These are phyloP conservation scores for Macrocybe gigantea DNA, from an alignment of 768 basidiomycete species.

Conservation along the genomic window DNA sequence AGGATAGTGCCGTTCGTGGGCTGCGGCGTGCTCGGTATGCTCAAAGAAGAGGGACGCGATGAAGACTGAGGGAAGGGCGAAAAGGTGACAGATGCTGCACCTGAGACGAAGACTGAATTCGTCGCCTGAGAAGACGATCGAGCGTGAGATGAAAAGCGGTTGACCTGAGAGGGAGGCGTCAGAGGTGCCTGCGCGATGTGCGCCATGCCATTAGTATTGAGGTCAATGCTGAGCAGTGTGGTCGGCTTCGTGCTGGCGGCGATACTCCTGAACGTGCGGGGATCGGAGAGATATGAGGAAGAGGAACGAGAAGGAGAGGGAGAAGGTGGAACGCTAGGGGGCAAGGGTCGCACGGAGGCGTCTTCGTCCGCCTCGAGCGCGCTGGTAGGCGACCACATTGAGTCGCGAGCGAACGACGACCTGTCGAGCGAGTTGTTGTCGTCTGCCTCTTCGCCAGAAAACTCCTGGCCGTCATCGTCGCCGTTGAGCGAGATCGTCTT, in stretches of 20 bases:
- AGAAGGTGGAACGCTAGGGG: constrained; percentile 83
- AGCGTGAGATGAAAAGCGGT: constrained; percentile 53
- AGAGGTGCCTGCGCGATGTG: constrained; percentile 85
- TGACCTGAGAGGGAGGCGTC: constrained; percentile 47
- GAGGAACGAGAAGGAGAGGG: constrained; percentile 83
- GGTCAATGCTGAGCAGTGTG: constrained; percentile 85
- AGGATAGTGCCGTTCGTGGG: constrained; percentile 16
- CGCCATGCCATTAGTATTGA: constrained; percentile 75
- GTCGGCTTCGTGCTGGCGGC: constrained; percentile 93
- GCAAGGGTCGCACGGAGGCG: constrained; percentile 84
- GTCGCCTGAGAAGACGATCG: constrained; percentile 57
- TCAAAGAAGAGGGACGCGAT: constrained; percentile 37
- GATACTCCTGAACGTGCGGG: constrained; percentile 76
- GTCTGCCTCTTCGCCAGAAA: constrained; percentile 32
- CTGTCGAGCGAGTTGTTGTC: constrained; percentile 41
- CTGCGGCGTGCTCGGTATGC: constrained; percentile 20
- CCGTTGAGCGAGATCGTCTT: constrained; percentile 65
- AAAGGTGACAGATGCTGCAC: constrained; percentile 65
- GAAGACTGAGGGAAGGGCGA: constrained; percentile 57
- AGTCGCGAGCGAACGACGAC: constrained; percentile 64
- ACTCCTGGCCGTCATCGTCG: constrained; percentile 39
- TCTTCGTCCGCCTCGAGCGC: constrained; percentile 88
- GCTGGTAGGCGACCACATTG: constrained; percentile 75
- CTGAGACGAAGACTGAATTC: constrained; percentile 34
- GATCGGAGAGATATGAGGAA: constrained; percentile 76